Conservation (phyloP, 768 basidiomycete genomes). For the Hirschioporus abietinus region DNA sequence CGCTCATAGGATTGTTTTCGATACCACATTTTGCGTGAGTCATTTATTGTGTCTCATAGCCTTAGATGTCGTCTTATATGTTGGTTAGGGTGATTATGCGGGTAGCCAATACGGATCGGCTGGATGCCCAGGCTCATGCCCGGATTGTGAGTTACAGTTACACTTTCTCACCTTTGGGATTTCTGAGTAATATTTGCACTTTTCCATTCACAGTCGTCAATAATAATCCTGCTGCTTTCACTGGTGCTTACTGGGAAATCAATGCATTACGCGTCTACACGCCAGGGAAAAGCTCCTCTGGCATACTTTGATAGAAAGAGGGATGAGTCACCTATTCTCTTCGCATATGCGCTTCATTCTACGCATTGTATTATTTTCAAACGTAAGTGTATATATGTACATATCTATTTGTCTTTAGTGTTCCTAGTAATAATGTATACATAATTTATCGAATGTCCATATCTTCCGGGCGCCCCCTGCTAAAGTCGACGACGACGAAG, state of each 20-base stretch:
- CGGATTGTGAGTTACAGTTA: neutral
- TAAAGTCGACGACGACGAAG: neutral
- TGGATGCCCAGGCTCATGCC: neutral
- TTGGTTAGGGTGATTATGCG: constrained; percentile 51
- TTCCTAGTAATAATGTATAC: too few species aligned
- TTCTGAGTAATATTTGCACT: neutral
- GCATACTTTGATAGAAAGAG: too few species aligned
- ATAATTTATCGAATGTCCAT: too few species aligned
- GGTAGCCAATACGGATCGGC: constrained; percentile 37
- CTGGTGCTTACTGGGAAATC: constrained; percentile 67
- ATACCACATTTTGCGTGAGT: constrained; percentile 58
- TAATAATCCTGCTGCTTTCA: constrained; percentile 52
- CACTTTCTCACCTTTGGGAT: neutral
- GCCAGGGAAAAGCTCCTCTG: constrained; percentile 7
- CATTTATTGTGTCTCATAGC: neutral
- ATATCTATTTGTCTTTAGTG: too few species aligned
- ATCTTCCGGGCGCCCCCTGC: too few species aligned
- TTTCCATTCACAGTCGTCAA: constrained; percentile 40
- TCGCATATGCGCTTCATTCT: too few species aligned
- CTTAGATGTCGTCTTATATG: constrained; percentile 23
- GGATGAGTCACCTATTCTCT: too few species aligned
- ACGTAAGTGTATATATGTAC: too few species aligned
- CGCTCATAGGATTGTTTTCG: constrained; percentile 48
- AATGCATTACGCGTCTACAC: constrained; percentile 54
- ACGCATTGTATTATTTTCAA: too few species aligned